These are phyloP conservation scores for Naematelia aurantialba DNA, from an alignment of 768 basidiomycete genomes.

Conservation along the genomic window DNA sequence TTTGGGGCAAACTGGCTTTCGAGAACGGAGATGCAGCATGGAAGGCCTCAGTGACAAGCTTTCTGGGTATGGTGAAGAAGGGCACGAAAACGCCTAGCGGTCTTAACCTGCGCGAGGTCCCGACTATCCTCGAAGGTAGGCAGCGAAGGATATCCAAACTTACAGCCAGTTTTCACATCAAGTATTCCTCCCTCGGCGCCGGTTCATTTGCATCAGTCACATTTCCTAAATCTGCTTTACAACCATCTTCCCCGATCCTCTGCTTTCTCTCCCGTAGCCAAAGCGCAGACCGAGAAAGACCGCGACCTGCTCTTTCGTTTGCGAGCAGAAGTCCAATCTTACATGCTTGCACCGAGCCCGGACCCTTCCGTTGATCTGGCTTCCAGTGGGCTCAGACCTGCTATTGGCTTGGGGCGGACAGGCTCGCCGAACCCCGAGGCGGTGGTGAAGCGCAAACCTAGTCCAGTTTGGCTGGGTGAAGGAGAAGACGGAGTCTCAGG, in stretches of 20 bases:
- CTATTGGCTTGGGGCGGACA: not conserved
- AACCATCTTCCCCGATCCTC: conserved; percentile 28
- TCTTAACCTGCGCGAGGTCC: conserved; percentile 44
- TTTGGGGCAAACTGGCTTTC: conserved; percentile 40
- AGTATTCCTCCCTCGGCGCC: conserved; percentile 22
- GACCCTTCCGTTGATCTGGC: conserved; percentile 15
- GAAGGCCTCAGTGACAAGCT: conserved; percentile 19
- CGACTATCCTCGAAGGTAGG: conserved; percentile 42
- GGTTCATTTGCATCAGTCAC: conserved; percentile 30
- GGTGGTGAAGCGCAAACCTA: conserved; percentile 29
- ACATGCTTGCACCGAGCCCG: conserved; percentile 28
- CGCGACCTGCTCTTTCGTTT: conserved; percentile 36
- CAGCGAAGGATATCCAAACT: not conserved
- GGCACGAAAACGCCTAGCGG: conserved; percentile 45
- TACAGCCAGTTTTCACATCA: conserved; percentile 25
- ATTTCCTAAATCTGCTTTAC: conserved; percentile 36
- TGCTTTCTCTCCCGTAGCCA: conserved; percentile 29
- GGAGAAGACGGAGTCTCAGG: conserved; percentile 17
- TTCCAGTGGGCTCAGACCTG: conserved; percentile 1
- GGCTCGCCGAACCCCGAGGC: conserved; percentile 7
- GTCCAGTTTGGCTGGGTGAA: conserved; percentile 26
- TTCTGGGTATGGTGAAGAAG: conserved; percentile 37
- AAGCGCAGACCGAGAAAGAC: conserved; percentile 38
- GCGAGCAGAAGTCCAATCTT: conserved; percentile 36
- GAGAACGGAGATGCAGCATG: conserved; percentile 44